Base-by-base conservation (phyloP, 805 yeast species). In the Ascoidea rubescens region DNA sequence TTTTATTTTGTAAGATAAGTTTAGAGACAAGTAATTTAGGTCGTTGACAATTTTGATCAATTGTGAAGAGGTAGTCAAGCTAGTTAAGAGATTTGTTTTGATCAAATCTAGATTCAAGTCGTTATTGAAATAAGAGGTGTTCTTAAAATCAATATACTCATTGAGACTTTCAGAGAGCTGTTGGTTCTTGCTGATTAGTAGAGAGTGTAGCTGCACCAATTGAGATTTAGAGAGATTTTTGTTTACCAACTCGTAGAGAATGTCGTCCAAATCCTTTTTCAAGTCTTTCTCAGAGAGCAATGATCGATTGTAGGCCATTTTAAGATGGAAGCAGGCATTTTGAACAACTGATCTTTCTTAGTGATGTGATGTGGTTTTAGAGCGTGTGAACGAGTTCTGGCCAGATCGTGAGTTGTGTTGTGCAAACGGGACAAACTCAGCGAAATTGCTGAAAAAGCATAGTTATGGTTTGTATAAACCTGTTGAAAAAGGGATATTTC, bases 1-100 rank as follows among this genome's bases (percentile, higher is more conserved):
- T 52, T 84, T 73, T 53, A 90, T 87, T 56, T 81, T 78, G 46
- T 76, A 76, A 1, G 95, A 84, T 50, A 90, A 77, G 14, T 76
- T 70, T 45, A 74, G 69, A 5, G 96, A 90, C 52, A 82, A 68
- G 48, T 74, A 74, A 50, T 84, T 80, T 0, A 95, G 84, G 46
- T 74, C 69, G 5, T 79, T 67, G 50, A 87, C 72, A 31, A 78
- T 70, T 37, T 71, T 66, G 33, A 77, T 72, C 53, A 86, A 67
- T 2, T 76, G 71, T 50, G 79, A 75, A 10, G 90, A 82, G 46
- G 71, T 71, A 30, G 74, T 65, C 52, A 83, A 68, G 1, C 87
- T 74, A 0, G 80, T 70, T 0, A 88, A 75, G n/a, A 85, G 67
- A 58, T 79, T 81, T 4, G 86, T 79, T 53, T 87, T 66, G 17